phyloP scores from a whole-genome alignment of 2,329 filamentous ascomycete species.

The Penicillium palitans region DNA sequence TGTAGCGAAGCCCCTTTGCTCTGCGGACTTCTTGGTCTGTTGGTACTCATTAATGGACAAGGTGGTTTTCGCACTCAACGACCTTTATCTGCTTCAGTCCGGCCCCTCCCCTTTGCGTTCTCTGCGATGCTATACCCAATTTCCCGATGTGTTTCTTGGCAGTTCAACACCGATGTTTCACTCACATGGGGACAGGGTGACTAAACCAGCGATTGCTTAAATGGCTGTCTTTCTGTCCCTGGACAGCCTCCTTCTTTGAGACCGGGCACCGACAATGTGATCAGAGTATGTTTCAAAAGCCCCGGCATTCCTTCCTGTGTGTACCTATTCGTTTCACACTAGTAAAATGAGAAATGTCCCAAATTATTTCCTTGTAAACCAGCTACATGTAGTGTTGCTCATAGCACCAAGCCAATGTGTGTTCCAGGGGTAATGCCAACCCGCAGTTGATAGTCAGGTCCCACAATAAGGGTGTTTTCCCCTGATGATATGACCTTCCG shows the following conservation, averaged over 20 bases:
- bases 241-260: not conserved
- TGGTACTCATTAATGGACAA: not conserved
- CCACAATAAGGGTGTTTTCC: not conserved
- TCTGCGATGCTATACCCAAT: not conserved
- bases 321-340: not conserved
- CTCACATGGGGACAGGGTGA: constrained; percentile 6
- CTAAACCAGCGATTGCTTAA: constrained; percentile 2
- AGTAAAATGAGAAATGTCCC: not conserved
- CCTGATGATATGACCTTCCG: not conserved
- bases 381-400: not conserved
- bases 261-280: not conserved
- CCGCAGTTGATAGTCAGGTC: not conserved
- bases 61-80: not conserved
- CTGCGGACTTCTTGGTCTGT: not conserved
- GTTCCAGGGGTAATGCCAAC: not conserved
- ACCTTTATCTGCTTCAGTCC: not conserved
- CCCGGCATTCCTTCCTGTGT: not conserved
- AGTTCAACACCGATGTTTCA: not conserved
- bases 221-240: not conserved
- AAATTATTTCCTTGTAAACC: not conserved
- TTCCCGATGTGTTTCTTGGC: not conserved
- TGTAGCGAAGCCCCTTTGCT: not conserved
- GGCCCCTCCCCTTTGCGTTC: not conserved
- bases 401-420: not conserved
- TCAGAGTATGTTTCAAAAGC: not conserved